Conservation (phyloP, 2,329 filamentous ascomycete species). For the Alternaria solani region DNA sequence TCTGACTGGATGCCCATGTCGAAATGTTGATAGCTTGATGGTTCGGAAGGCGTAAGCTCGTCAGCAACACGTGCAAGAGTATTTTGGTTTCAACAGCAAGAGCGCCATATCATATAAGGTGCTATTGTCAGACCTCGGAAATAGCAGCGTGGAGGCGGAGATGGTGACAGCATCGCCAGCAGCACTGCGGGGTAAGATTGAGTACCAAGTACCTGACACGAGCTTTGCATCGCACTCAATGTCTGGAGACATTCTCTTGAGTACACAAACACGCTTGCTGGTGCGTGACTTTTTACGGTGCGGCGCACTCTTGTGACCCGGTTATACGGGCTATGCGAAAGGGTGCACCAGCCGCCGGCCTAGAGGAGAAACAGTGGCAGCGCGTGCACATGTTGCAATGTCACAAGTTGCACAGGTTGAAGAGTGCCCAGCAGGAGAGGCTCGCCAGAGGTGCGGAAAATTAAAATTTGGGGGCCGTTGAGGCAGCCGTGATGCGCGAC, state of each 20-base stretch:
- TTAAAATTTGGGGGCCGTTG: neutral
- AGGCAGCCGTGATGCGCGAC: neutral
- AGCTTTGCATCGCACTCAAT: neutral
- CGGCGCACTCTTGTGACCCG: neutral
- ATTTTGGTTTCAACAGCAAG: neutral
- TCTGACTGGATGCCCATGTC: slow-evolving; percentile 34
- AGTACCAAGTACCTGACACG: slow-evolving; percentile 2
- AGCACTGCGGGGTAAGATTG: slow-evolving; percentile 22
- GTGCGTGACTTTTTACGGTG: neutral
- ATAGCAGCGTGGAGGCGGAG: slow-evolving; percentile 10
- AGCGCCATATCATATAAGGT: slow-evolving; percentile 7
- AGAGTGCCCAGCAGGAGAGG: neutral
- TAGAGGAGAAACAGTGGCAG: neutral
- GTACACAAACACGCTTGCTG: neutral
- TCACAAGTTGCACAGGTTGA: neutral
- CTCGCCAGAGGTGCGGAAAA: neutral
- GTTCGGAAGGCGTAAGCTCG: neutral
- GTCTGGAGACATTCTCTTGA: neutral
- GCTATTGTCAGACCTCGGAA: slow-evolving; percentile 22
- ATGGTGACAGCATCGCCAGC: slow-evolving; percentile 13
- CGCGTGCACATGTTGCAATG: neutral
- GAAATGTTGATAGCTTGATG: neutral
- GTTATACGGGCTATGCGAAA: neutral
- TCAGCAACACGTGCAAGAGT: neutral
- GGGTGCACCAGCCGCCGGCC: neutral